A percentile compares a stretch with the other conserved stretches of the same genome.
phyloP scores from a whole-genome alignment of 116 monocot species.

The Papilionanthe hybrid region DNA sequence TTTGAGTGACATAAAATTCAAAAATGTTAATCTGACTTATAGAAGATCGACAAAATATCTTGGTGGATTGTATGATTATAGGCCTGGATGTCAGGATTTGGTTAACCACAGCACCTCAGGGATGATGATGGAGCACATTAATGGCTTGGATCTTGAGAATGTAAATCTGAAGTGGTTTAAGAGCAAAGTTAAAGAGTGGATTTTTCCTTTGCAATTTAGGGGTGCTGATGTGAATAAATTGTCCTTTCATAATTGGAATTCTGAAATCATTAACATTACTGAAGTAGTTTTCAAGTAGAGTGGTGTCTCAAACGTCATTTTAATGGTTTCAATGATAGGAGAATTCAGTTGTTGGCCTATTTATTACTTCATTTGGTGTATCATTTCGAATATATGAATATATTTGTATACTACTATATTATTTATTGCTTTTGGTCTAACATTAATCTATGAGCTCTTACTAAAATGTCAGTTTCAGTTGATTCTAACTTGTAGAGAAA shows the following conservation, averaged over 20 bases:
- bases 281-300: not conserved
- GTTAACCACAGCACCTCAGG: slow-evolving; percentile 69
- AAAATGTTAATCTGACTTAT: slow-evolving; percentile 61
- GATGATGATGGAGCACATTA: slow-evolving; percentile 80
- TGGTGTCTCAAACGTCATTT: too few relatives aligned
- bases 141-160: slow-evolving; percentile 53
- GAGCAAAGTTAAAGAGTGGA: slow-evolving; percentile 49
- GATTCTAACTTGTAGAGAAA: too few relatives aligned
- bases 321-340: not conserved
- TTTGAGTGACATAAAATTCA: slow-evolving; percentile 54
- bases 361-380: too few relatives aligned
- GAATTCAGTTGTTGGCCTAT: too few relatives aligned
- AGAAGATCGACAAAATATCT: slow-evolving; percentile 56
- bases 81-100: slow-evolving; percentile 78
- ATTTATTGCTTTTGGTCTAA: too few relatives aligned
- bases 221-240: slow-evolving; percentile 55
- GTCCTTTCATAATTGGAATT: slow-evolving; percentile 53
- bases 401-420: too few relatives aligned
- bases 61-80: slow-evolving; percentile 68
- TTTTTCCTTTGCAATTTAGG: slow-evolving; percentile 58
- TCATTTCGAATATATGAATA: too few relatives aligned
- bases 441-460: too few relatives aligned
- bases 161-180: slow-evolving; percentile 81
- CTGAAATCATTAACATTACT: slow-evolving; percentile 12
- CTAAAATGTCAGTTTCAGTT: too few relatives aligned